Conservation (phyloP, 2,329 filamentous ascomycete species). For the Xylariales sp. region DNA sequence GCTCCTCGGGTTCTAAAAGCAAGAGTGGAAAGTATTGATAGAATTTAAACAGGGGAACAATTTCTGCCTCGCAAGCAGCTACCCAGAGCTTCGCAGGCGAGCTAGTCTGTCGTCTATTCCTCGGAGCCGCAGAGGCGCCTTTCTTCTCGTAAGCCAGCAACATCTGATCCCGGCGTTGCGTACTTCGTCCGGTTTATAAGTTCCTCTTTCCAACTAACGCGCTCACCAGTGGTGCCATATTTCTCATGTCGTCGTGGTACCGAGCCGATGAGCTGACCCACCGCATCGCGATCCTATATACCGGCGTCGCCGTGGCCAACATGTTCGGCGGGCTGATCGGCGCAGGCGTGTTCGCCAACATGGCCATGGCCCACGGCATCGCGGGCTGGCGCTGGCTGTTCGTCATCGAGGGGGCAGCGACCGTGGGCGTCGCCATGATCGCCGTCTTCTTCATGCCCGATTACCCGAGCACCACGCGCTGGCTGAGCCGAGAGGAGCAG, state of each 20-base stretch:
- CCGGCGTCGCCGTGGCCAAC: slow-evolving; percentile 42
- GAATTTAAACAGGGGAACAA: slow-evolving; percentile 14
- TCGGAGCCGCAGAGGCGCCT: slow-evolving; percentile 44
- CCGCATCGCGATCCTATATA: slow-evolving; percentile 43
- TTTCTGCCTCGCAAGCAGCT: slow-evolving; percentile 41
- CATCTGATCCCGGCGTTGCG: too few relatives aligned
- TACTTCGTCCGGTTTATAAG: too few relatives aligned
- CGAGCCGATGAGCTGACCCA: slow-evolving; percentile 36
- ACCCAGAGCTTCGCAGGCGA: slow-evolving; percentile 36
- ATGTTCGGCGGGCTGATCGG: slow-evolving; percentile 48
- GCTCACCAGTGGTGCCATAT: too few relatives aligned
- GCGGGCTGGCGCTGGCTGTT: slow-evolving; percentile 35
- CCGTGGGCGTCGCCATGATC: slow-evolving; percentile 29
- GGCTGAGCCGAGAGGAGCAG: slow-evolving; percentile 47
- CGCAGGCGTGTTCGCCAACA: slow-evolving; percentile 40
- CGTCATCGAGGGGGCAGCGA: slow-evolving; percentile 36
- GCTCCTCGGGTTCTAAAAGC: too few relatives aligned
- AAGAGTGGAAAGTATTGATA: neutral
- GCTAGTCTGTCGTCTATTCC: slow-evolving; percentile 42
- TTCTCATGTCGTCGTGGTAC: slow-evolving; percentile 41
- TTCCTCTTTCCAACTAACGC: too few relatives aligned
- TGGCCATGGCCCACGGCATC: slow-evolving; percentile 32
- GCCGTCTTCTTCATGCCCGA: slow-evolving; percentile 41
- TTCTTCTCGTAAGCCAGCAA: slow-evolving; percentile 44
- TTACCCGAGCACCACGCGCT: slow-evolving; percentile 47